A percentile compares a stretch with the other conserved stretches of the same genome.
Evolutionary conservation across 805 yeast genomes (phyloP).

Genomic region (Ogataea sp.): DNA sequence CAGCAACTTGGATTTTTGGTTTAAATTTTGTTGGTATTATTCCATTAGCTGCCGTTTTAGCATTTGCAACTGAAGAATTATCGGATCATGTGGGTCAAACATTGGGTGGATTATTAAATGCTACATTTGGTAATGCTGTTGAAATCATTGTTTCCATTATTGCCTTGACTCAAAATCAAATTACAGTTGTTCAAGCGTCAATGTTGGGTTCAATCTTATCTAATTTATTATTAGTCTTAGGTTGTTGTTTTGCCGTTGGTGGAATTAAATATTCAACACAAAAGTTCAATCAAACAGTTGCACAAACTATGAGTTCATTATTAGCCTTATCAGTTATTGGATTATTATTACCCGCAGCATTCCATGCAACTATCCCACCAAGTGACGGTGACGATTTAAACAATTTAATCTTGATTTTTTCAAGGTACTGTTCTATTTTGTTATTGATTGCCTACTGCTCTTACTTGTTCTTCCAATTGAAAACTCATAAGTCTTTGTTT

Average conservation of each 20-base stretch:
- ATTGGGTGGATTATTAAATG: conserved; percentile 88
- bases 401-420: conserved; percentile 53
- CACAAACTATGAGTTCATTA: conserved; percentile 94
- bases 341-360: conserved; percentile 90
- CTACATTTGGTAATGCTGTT: conserved; percentile 96
- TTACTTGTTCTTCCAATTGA: conserved; percentile 80
- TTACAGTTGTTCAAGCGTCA: conserved; percentile 92
- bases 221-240: conserved; percentile 80
- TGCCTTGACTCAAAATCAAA: conserved; percentile 79
- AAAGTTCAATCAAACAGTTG: conserved; percentile 89
- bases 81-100: conserved; percentile 87
- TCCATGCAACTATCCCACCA: conserved; percentile 68
- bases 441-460: conserved; percentile 69
- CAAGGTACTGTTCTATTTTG: conserved; percentile 81
- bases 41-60: conserved; percentile 85
- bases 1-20: conserved; percentile 49
- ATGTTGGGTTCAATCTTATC: conserved; percentile 94
- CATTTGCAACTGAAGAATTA: conserved; percentile 89
- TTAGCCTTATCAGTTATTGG: conserved; percentile 89
- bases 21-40: conserved; percentile 85
- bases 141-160: conserved; percentile 91
- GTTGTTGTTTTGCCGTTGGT: conserved; percentile 93
- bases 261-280: conserved; percentile 85
- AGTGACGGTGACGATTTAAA: conserved; percentile 18
- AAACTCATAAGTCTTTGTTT: conserved; percentile 74